These are phyloP conservation scores for Lactarius sp. DNA, from an alignment of 768 basidiomycete genomes.

Conservation along the genomic window DNA sequence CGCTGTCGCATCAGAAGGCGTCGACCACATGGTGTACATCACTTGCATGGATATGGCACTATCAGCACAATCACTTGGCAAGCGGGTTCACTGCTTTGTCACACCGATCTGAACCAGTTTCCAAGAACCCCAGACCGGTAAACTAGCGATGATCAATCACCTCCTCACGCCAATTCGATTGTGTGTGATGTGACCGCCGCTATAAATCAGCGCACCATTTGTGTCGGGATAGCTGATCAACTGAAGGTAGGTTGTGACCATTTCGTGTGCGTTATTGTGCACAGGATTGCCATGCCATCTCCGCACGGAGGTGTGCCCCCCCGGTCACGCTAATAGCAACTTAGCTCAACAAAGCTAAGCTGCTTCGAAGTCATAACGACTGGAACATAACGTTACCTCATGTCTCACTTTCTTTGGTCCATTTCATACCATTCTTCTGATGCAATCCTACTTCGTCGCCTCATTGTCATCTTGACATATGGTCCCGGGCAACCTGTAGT, in stretches of 20 bases:
- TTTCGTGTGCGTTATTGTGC: not conserved
- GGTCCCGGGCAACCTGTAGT: not conserved
- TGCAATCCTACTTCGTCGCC: not conserved
- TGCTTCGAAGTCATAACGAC: not conserved
- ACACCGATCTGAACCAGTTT: not conserved
- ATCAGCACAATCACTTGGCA: not conserved
- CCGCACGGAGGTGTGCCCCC: conserved; percentile 1
- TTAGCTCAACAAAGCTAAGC: conserved; percentile 8
- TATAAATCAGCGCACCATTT: not conserved
- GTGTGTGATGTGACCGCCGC: not conserved
- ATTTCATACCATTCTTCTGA: not conserved
- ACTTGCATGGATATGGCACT: not conserved
- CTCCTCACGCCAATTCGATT: no score
- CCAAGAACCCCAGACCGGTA: not conserved
- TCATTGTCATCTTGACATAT: not conserved
- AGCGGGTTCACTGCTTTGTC: not conserved
- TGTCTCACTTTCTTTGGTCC: not conserved
- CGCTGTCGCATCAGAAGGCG: not conserved
- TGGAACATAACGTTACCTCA: not conserved
- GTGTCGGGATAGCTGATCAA: not conserved
- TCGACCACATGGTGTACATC: conserved; percentile 1
- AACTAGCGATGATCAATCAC: not conserved
- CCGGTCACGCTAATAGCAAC: not conserved
- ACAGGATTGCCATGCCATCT: not conserved
- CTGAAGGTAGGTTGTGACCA: not conserved